phyloP scores from a whole-genome alignment of 2,329 filamentous ascomycete species.

The Fusarium sp. region DNA sequence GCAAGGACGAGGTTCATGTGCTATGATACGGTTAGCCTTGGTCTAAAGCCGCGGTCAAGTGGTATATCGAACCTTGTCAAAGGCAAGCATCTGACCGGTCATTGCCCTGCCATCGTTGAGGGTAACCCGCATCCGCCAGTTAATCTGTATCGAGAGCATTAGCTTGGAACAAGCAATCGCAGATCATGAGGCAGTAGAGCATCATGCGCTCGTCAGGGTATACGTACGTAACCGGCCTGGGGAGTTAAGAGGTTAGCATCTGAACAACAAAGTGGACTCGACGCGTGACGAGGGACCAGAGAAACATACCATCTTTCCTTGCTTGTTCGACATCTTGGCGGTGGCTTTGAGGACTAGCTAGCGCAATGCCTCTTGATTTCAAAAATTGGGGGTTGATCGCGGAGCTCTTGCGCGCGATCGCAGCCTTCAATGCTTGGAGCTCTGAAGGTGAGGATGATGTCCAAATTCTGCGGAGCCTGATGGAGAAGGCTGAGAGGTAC shows the following conservation, averaged over 20 bases:
- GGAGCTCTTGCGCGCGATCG: constrained; percentile 54
- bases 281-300: constrained; percentile 42
- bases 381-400: constrained; percentile 58
- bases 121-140: constrained; percentile 98
- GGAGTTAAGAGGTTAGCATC: constrained; percentile 68
- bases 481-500: constrained; percentile 55
- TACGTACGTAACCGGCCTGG: constrained; percentile 79
- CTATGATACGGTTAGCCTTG: constrained; percentile 57
- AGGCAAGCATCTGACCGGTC: constrained; percentile 97
- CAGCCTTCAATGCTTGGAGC: constrained; percentile 59
- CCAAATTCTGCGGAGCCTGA: constrained; percentile 62
- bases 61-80: constrained; percentile 81
- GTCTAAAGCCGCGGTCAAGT: neutral
- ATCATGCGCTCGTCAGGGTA: constrained; percentile 29
- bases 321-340: constrained; percentile 73
- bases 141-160: constrained; percentile 74
- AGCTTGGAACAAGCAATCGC: constrained; percentile 13
- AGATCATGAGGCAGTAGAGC: neutral
- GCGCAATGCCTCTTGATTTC: constrained; percentile 49
- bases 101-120: constrained; percentile 96
- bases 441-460: constrained; percentile 56
- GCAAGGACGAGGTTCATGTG: constrained; percentile 99
- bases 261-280: constrained; percentile 58
- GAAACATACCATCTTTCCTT: constrained; percentile 96
- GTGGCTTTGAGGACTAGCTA: constrained; percentile 45